phyloP scores from a whole-genome alignment of 2,329 filamentous ascomycete genomes.

The Exophiala sideris region DNA sequence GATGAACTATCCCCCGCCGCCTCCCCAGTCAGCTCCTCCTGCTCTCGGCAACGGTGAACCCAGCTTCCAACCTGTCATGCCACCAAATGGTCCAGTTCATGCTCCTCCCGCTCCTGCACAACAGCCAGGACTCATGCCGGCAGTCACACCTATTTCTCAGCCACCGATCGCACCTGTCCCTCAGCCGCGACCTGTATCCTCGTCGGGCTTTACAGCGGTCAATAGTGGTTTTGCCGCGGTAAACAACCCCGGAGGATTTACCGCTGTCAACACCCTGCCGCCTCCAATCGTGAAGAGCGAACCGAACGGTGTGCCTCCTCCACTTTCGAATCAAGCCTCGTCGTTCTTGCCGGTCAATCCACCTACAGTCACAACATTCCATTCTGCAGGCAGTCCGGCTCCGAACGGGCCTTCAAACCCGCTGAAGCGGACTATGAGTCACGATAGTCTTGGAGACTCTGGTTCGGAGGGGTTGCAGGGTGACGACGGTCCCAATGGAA shows the following conservation, averaged over 20 bases:
- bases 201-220: slow-evolving; percentile 66
- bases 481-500: slow-evolving; percentile 61
- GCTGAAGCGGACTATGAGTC: slow-evolving; percentile 74
- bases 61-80: slow-evolving; percentile 47
- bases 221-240: slow-evolving; percentile 64
- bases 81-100: slow-evolving; percentile 10
- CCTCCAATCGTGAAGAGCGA: slow-evolving; percentile 46
- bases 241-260: slow-evolving; percentile 50
- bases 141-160: slow-evolving; percentile 35
- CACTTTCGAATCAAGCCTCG: slow-evolving; percentile 50
- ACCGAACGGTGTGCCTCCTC: slow-evolving; percentile 54
- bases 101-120: slow-evolving; percentile 21
- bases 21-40: slow-evolving; percentile 25
- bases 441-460: slow-evolving; percentile 43
- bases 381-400: slow-evolving; percentile 12
- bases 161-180: slow-evolving; percentile 35
- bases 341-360: slow-evolving; percentile 59
- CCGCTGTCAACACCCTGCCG: slow-evolving; percentile 39
- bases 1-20: slow-evolving; percentile 56
- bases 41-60: slow-evolving; percentile 42
- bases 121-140: slow-evolving; percentile 32
- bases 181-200: slow-evolving; percentile 37
- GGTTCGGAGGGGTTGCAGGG: slow-evolving; percentile 42
- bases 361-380: slow-evolving; percentile 23
- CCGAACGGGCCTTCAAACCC: slow-evolving; percentile 41